phyloP scores from a whole-genome alignment of 1,139 yeast species.

The Candida sanyaensis region DNA sequence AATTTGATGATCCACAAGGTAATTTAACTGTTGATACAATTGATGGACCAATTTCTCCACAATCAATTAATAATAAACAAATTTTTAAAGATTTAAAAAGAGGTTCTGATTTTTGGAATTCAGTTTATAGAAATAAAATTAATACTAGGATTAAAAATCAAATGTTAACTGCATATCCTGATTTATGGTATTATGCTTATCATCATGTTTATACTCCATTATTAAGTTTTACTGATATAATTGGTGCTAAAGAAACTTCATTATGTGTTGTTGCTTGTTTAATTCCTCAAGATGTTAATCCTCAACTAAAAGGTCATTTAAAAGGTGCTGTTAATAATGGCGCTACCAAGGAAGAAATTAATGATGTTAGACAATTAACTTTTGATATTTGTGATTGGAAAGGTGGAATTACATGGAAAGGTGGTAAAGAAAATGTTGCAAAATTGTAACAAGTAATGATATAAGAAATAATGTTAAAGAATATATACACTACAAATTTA shows the following conservation, averaged over 20 bases:
- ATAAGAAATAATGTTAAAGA: neutral
- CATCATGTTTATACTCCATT: slow-evolving; percentile 81
- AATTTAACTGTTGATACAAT: slow-evolving; percentile 33
- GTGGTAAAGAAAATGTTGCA: slow-evolving; percentile 65
- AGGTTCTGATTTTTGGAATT: slow-evolving; percentile 71
- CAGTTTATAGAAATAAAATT: slow-evolving; percentile 56
- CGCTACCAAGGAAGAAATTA: slow-evolving; percentile 62
- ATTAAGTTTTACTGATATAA: slow-evolving; percentile 64
- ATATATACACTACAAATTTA: neutral
- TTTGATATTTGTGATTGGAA: slow-evolving; percentile 62
- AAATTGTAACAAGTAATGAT: slow-evolving; percentile 31
- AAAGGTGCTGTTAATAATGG: slow-evolving; percentile 84
- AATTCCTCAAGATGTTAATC: slow-evolving; percentile 87
- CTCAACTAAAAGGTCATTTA: slow-evolving; percentile 83
- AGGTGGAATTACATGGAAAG: slow-evolving; percentile 59
- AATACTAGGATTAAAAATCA: slow-evolving; percentile 52
- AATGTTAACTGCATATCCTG: slow-evolving; percentile 77
- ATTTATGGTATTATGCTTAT: slow-evolving; percentile 72
- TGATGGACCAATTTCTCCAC: slow-evolving; percentile 42
- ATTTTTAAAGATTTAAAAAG: slow-evolving; percentile 37
- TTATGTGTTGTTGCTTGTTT: slow-evolving; percentile 75
- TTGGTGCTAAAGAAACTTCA: slow-evolving; percentile 72
- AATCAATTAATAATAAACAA: slow-evolving; percentile 30
- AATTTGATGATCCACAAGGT: slow-evolving; percentile 31
- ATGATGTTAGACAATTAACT: slow-evolving; percentile 59